Conservation (phyloP, 306 rosid genomes). For the Prunus armeniaca region DNA sequence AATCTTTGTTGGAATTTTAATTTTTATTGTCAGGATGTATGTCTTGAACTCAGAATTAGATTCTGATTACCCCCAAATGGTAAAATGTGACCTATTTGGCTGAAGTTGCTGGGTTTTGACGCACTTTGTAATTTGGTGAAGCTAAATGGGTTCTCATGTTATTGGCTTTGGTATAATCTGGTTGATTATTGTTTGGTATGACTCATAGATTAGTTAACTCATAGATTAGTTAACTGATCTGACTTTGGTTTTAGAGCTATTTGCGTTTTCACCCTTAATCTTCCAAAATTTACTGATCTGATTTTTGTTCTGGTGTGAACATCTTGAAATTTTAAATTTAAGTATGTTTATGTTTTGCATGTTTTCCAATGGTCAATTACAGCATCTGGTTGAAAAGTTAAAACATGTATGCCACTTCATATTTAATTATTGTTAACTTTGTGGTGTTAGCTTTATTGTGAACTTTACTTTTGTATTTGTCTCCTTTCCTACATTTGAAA, state of each 20-base stretch:
- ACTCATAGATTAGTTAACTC: not conserved
- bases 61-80: not conserved
- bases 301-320: not conserved
- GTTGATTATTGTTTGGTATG: not conserved
- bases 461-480: not conserved
- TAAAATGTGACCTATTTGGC: not conserved
- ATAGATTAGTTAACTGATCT: not conserved
- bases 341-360: not conserved
- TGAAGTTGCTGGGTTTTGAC: not conserved
- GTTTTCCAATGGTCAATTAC: not conserved
- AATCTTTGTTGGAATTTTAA: not conserved
- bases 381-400: not conserved
- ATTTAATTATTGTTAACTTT: not conserved
- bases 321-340: not conserved
- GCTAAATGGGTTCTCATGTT: not conserved
- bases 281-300: not conserved
- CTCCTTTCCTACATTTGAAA: not conserved
- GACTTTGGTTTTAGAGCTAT: not conserved
- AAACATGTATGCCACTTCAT: not conserved
- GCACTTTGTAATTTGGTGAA: not conserved
- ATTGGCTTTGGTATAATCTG: not conserved
- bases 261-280: not conserved
- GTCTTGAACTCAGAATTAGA: not conserved
- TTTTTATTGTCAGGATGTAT: not conserved
- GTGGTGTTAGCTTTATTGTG: not conserved